Percentiles rank a stretch among this genome's conserved stretches.
These are phyloP conservation scores for Vanilla planifolia DNA, from an alignment of 106 monocot genomes.

Conservation along the genomic window DNA sequence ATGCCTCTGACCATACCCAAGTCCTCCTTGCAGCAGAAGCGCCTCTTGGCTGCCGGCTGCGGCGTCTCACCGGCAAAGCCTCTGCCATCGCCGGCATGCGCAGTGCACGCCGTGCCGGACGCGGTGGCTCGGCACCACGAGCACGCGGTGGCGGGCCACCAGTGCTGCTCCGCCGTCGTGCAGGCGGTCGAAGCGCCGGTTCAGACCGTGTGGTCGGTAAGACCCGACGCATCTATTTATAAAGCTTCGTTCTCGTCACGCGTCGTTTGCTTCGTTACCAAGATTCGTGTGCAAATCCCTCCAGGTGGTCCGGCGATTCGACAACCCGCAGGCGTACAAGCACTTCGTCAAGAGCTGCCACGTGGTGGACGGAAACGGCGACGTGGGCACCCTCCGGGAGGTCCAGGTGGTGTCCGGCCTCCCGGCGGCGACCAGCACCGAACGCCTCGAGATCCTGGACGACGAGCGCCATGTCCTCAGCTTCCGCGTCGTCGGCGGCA, in stretches of 20 bases:
- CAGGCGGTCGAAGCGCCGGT: slow-evolving; percentile 38
- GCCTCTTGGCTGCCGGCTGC: too few relatives aligned
- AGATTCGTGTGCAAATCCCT: too few relatives aligned
- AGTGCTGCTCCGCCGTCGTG: slow-evolving; percentile 49
- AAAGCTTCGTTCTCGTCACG: too few relatives aligned
- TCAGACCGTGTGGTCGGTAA: slow-evolving; percentile 59
- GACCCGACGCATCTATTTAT: too few relatives aligned
- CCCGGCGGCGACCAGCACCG: slow-evolving; percentile 32
- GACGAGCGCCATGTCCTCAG: slow-evolving; percentile 26
- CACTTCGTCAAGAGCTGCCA: slow-evolving; percentile 34
- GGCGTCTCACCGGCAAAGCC: too few relatives aligned
- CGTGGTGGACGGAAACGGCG: slow-evolving; percentile 31
- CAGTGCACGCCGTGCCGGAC: too few relatives aligned
- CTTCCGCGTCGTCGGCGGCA: slow-evolving; percentile 38
- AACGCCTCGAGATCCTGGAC: slow-evolving; percentile 45
- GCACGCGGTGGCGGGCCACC: slow-evolving; percentile 21
- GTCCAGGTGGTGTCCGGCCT: slow-evolving; percentile 36
- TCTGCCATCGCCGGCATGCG: too few relatives aligned
- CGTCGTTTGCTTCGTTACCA: too few relatives aligned
- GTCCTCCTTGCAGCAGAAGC: too few relatives aligned
- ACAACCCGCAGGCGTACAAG: slow-evolving; percentile 44
- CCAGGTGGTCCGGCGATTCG: slow-evolving; percentile 46
- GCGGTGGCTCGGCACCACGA: slow-evolving; percentile 41
- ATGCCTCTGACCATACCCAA: too few relatives aligned
- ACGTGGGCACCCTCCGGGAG: slow-evolving; percentile 34